Base-by-base conservation (phyloP, 768 basidiomycete species). In the Suillus cothurnatus region DNA sequence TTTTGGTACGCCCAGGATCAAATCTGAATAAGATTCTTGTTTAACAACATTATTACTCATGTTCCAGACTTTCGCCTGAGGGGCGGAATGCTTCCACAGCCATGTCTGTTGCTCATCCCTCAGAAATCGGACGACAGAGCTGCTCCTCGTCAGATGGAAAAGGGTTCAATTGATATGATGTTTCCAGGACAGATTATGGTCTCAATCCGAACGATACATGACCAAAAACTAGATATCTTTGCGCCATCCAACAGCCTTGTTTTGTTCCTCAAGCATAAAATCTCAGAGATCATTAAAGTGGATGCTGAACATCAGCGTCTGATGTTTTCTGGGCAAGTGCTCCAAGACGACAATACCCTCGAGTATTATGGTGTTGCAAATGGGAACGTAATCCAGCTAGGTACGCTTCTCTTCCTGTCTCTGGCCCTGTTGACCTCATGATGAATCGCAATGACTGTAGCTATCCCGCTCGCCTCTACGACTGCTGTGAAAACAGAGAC, bases 251-350 rank as follows among this genome's bases (percentile, higher is more conserved):
- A 6, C 50, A 63, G 50, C 62, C 36, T n/a, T 8, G 62, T 63
- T 28, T 6, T 52, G 32, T 63, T 31, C 36, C 34, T 63, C 21
- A 63, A 63, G 28, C 47, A 52, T 3, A 36, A 63, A 52, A 63
- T 63, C 8, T 19, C 45, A 17, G 62, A 63, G 49, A 52, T 26
- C 21, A 53, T 63, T n/a, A 17, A 39, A 32, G 50, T 63, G 21
- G 47, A 47, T 11, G 38, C 21, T 28, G 50, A 63, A 56, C 28
- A 82, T 71, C 82, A 84, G 71, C 76, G 82, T 57, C 70, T 84
- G 60, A 82, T 84, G 67, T 82, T 82, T 68, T 81, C 82, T 61
- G 82, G 82, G 45, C 82, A 82, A 73, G 81, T 82, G 72, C 74
- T 82, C 57, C 81, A 84, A 68, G 82, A 84, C 69, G 82, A 82